phyloP scores from a whole-genome alignment of 1,284 basidiomycete genomes.

The Cystobasidium slooffiae region DNA sequence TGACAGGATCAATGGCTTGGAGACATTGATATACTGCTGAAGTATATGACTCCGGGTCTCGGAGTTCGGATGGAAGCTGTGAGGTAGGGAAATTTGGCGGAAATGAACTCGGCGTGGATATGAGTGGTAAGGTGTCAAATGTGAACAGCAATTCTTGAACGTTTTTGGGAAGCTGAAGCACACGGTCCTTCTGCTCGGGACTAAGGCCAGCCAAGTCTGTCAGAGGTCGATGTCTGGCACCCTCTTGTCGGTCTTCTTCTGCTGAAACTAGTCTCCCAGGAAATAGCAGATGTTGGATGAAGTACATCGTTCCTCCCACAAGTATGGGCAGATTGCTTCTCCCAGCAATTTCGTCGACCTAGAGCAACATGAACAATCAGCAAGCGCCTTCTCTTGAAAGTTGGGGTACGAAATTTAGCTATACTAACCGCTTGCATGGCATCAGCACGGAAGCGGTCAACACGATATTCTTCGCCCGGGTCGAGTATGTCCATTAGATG shows the following conservation, averaged over 20 bases:
- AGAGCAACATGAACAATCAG: conserved; percentile 8
- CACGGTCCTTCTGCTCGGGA: conserved; percentile 62
- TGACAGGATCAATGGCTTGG: conserved; percentile 70
- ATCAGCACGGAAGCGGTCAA: conserved; percentile 57
- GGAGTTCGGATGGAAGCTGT: conserved; percentile 63
- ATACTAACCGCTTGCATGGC: conserved; percentile 47
- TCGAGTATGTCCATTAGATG: conserved; percentile 84
- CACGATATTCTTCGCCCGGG: conserved; percentile 80
- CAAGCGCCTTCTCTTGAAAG: conserved; percentile 64
- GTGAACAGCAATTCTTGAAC: conserved; percentile 62
- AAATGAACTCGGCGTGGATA: conserved; percentile 48
- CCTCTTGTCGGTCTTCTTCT: conserved; percentile 51
- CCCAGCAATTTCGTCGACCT: conserved; percentile 73
- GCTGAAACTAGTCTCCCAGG: conserved; percentile 34
- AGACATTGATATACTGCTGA: conserved; percentile 72
- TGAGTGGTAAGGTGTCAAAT: conserved; percentile 46
- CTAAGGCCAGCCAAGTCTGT: conserved; percentile 53
- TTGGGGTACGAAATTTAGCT: not conserved
- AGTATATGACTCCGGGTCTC: conserved; percentile 63
- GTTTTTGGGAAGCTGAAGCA: conserved; percentile 61
- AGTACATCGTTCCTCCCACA: conserved; percentile 95
- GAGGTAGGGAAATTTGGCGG: conserved; percentile 52
- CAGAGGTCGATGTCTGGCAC: conserved; percentile 53
- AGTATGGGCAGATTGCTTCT: conserved; percentile 76
- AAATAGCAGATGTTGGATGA: conserved; percentile 82